Evolutionary conservation across 495 filamentous ascomycete species (phyloP).

Genomic region (Pyronema domesticum): DNA sequence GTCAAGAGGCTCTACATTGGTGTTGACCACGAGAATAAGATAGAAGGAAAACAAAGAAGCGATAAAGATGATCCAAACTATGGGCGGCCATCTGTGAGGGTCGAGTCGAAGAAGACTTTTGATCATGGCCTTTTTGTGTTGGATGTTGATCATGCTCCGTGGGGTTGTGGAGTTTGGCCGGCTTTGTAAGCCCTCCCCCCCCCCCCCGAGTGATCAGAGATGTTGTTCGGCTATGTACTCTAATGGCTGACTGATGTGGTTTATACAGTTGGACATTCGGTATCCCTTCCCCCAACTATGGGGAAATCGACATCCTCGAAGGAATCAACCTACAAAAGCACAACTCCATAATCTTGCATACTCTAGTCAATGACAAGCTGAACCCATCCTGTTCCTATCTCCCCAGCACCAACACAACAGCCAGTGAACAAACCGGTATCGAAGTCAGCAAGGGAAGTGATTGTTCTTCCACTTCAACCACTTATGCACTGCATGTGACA

Average conservation of each 20-base stretch:
- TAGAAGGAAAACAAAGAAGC: too few relatives aligned
- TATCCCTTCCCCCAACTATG: conserved; percentile 49
- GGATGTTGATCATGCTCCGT: conserved; percentile 62
- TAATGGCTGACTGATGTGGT: not conserved
- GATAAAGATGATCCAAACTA: too few relatives aligned
- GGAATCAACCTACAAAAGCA: conserved; percentile 50
- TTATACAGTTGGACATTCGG: conserved; percentile 46
- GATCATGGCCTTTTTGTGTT: conserved; percentile 52
- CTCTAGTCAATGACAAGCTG: conserved; percentile 41
- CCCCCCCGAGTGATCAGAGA: not conserved
- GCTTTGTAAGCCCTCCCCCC: conserved; percentile 28
- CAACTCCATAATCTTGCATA: conserved; percentile 62
- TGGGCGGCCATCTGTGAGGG: conserved; percentile 49
- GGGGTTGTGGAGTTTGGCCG: conserved; percentile 55
- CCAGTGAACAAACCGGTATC: too few relatives aligned
- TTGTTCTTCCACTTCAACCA: conserved; percentile 28
- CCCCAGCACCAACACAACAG: conserved; percentile 30
- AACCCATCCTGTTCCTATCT: conserved; percentile 27
- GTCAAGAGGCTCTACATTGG: too few relatives aligned
- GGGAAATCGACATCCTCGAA: conserved; percentile 88
- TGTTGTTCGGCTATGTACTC: too few relatives aligned
- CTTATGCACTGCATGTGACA: conserved; percentile 51
- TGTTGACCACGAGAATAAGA: too few relatives aligned
- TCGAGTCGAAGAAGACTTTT: conserved; percentile 50
- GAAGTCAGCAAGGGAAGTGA: too few relatives aligned